A percentile compares a stretch with the other conserved stretches of the same genome.
These are phyloP conservation scores for Scutellaria baicalensis DNA, from an alignment of 257 asterid species.

Conservation along the genomic window DNA sequence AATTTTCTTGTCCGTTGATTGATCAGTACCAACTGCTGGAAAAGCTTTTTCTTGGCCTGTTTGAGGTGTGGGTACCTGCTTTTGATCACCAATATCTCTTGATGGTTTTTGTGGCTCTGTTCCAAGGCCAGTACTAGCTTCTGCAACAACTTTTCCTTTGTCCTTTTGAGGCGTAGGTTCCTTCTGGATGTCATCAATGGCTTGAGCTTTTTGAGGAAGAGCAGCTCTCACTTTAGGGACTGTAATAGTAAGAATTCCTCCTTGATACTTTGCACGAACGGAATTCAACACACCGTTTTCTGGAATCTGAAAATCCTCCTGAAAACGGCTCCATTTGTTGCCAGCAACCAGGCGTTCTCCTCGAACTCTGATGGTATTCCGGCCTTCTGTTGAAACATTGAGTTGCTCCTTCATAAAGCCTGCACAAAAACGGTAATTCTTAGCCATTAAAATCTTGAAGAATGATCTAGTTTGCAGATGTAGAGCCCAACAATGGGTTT, in stretches of 20 bases:
- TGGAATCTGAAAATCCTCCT: slow-evolving; percentile 61
- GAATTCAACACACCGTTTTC: slow-evolving; percentile 38
- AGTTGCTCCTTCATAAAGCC: slow-evolving; percentile 61
- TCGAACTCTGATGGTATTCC: slow-evolving; percentile 39
- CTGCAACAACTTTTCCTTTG: neutral
- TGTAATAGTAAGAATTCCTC: slow-evolving; percentile 49
- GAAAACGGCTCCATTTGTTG: slow-evolving; percentile 71
- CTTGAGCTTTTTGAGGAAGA: slow-evolving; percentile 17
- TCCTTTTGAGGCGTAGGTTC: slow-evolving; percentile 14
- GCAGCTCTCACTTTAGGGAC: slow-evolving; percentile 33
- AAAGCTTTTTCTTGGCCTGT: slow-evolving; percentile 3
- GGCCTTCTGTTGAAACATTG: slow-evolving; percentile 58
- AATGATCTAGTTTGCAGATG: too few relatives aligned
- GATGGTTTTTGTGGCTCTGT: neutral
- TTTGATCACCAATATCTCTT: neutral
- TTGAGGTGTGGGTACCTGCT: neutral
- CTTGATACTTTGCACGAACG: slow-evolving; percentile 52
- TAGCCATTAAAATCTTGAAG: too few relatives aligned
- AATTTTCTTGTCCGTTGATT: neutral
- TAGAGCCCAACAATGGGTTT: too few relatives aligned
- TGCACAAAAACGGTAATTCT: neutral
- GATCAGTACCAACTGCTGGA: neutral
- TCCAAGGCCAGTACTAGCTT: slow-evolving; percentile 13
- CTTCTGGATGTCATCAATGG: neutral
- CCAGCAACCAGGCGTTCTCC: slow-evolving; percentile 62